Percentiles rank a stretch among this genome's conserved stretches.
Evolutionary conservation across 2,329 filamentous ascomycete species (phyloP).

Genomic region (Sarocladium kiliense): DNA sequence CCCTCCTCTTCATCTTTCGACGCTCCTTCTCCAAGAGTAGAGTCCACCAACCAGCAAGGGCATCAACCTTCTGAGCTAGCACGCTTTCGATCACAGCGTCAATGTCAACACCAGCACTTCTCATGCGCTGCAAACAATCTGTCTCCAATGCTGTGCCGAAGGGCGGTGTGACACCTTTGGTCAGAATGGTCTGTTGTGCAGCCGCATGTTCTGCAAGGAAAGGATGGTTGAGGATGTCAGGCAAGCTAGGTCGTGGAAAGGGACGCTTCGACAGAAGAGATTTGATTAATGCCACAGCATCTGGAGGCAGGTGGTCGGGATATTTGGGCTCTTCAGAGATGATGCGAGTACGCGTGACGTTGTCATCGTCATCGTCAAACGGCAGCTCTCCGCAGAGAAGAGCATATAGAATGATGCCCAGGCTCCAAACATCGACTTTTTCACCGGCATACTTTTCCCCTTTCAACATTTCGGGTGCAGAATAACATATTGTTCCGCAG

Average conservation of each 20-base stretch:
- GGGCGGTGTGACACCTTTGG: constrained; percentile 71
- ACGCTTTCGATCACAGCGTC: constrained; percentile 95
- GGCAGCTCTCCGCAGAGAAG: constrained; percentile 80
- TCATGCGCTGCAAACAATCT: constrained; percentile 87
- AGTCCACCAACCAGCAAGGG: constrained; percentile 93
- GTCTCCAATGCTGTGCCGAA: constrained; percentile 87
- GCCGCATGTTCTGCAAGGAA: constrained; percentile 85
- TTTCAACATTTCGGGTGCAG: constrained; percentile 96
- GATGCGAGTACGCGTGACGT: constrained; percentile 78
- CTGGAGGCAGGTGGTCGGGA: constrained; percentile 71
- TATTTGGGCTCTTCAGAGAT: constrained; percentile 80
- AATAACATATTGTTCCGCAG: constrained; percentile 96
- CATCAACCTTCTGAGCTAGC: constrained; percentile 81
- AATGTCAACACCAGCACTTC: constrained; percentile 87
- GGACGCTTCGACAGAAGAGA: constrained; percentile 86
- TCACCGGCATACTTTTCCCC: constrained; percentile 97
- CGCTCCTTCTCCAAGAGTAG: constrained; percentile 91
- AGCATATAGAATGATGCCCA: constrained; percentile 81
- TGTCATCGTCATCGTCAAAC: constrained; percentile 94
- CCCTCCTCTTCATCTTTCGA: constrained; percentile 73
- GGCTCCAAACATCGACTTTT: constrained; percentile 95
- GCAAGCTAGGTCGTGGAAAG: constrained; percentile 71
- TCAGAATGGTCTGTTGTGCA: constrained; percentile 83
- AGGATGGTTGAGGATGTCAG: constrained; percentile 81
- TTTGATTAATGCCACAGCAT: constrained; percentile 73